Percentiles rank a stretch among this genome's conserved stretches.
Evolutionary conservation across 805 yeast species (phyloP).

Genomic region (Saturnispora serradocipensis): DNA sequence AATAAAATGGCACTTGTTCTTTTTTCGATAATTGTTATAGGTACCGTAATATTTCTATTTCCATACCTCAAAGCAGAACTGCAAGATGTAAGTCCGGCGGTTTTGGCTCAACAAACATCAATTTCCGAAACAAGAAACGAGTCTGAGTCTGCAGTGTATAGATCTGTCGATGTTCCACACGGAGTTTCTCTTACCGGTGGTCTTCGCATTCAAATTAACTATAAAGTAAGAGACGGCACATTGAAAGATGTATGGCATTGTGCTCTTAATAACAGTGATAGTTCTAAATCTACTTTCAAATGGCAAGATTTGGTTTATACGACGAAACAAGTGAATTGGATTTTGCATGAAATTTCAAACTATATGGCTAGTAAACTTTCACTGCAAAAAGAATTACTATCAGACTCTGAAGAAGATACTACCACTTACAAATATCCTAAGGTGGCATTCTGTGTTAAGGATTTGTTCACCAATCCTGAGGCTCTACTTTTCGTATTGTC

Average conservation of each 20-base stretch:
- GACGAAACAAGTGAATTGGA: conserved; percentile 6
- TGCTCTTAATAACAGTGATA: conserved; percentile 24
- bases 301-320: background rate
- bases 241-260: conserved; percentile 66
- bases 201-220: conserved; percentile 52
- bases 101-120: conserved; percentile 55
- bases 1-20: conserved; percentile 1
- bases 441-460: conserved; percentile 11
- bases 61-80: conserved; percentile 26
- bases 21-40: background rate
- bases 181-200: conserved; percentile 65
- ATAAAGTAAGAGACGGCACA: conserved; percentile 65
- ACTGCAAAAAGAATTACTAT: background rate
- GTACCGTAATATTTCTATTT: conserved; percentile 14
- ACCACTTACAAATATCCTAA: background rate
- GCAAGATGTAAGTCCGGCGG: conserved; percentile 50
- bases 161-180: conserved; percentile 67
- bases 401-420: background rate
- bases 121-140: conserved; percentile 53
- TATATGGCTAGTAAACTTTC: conserved; percentile 8
- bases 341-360: background rate
- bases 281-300: background rate
- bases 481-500: conserved; percentile 18
- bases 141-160: conserved; percentile 66
- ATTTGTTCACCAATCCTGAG: conserved; percentile 13